Evolutionary conservation across 2,329 filamentous ascomycete genomes (phyloP).

Genomic region (Emmonsiellopsis sp.): DNA sequence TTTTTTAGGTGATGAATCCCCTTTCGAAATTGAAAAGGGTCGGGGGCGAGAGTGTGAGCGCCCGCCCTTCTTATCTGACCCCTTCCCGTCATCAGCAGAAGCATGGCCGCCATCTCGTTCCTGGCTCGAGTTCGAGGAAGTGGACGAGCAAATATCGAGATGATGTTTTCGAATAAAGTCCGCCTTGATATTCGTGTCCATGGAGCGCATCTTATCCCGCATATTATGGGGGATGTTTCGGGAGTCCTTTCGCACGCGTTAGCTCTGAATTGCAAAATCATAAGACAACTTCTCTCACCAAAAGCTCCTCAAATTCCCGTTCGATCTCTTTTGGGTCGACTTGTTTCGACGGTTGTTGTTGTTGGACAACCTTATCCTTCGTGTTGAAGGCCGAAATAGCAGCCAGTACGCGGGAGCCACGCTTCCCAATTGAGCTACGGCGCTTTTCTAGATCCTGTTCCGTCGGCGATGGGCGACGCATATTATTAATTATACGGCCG

Average conservation of each 20-base stretch:
- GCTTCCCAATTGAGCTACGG: slow-evolving; percentile 31
- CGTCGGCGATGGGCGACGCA: neutral
- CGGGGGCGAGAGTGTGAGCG: slow-evolving; percentile 52
- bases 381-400: slow-evolving; percentile 55
- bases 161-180: slow-evolving; percentile 88
- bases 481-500: neutral
- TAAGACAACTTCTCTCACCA: slow-evolving; percentile 43
- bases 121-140: slow-evolving; percentile 30
- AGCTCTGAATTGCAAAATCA: slow-evolving; percentile 39
- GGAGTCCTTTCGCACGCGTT: slow-evolving; percentile 52
- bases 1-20: slow-evolving; percentile 67
- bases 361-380: slow-evolving; percentile 40
- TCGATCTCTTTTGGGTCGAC: slow-evolving; percentile 49
- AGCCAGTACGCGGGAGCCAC: slow-evolving; percentile 50
- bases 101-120: slow-evolving; percentile 8
- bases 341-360: slow-evolving; percentile 23
- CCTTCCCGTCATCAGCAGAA: neutral
- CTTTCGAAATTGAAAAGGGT: slow-evolving; percentile 69
- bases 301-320: slow-evolving; percentile 51
- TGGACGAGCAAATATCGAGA: slow-evolving; percentile 50
- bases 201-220: slow-evolving; percentile 84
- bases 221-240: slow-evolving; percentile 91
- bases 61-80: slow-evolving; percentile 27
- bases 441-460: slow-evolving; percentile 5
- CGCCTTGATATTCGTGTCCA: slow-evolving; percentile 84